Base-by-base conservation (phyloP, 345 rosid genomes). In the Citrus reticulata region DNA sequence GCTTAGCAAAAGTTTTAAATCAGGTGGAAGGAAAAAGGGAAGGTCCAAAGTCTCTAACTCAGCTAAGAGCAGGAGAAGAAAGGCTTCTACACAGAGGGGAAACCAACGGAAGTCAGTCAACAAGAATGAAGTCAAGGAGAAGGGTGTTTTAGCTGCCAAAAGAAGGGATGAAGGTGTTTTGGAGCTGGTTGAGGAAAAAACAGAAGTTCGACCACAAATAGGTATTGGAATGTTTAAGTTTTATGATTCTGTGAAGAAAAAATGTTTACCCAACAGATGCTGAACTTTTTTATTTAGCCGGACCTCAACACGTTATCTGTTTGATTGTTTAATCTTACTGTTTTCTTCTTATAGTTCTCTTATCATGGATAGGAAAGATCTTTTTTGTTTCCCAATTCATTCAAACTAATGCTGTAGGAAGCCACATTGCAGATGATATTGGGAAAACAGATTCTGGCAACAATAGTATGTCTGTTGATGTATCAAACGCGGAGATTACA, bases 41-140 rank as follows among this genome's bases (percentile, higher is more conserved):
- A 84, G 72, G 72, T 89, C 93, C 80, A 86, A 83, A 86, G 73
- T 32, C 68, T 85, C 92, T 65, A 77, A 78, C 55, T 79, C 88
- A 59, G 78, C 75, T 54, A 88, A 81, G 83, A 85, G 79, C 88
- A 79, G 78, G 80, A 86, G 82, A 75, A 86, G 70, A 84, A 83
- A 58, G 81, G 78, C 81, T 77, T 79, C 74, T 75, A 86, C 69
- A 69, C 82, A 40, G 66, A 83, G 77, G 65, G 88, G 71, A 77
- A 81, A 81, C 35, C 83, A 80, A 46, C 79, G 13, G 61, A 85
- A 85, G 83, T 80, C 86, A 6, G 78, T 64, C 66, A 79, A 78
- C 57, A 83, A 80, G 84, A 83, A 80, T 64, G 80, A 78, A 70
- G 84, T 70, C 76, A 83, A 81, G 77, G 88, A 80, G 77, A 86